Evolutionary conservation across 768 basidiomycete species (phyloP).

Genomic region (Melanogaster broomeanus): DNA sequence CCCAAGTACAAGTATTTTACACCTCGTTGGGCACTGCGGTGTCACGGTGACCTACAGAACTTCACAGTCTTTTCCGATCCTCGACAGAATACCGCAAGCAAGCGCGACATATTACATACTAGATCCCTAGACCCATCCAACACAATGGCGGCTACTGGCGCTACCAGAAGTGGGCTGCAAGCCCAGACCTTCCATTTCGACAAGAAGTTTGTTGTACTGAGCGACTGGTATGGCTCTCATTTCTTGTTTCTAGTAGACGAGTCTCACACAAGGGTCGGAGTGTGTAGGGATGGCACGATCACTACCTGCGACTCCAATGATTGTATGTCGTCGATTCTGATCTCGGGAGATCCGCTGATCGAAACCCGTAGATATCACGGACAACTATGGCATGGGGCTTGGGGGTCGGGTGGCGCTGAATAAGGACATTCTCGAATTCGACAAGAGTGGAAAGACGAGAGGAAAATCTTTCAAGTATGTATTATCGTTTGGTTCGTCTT

Average conservation of each 20-base stretch:
- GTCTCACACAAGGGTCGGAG: not conserved
- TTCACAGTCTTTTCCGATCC: no score
- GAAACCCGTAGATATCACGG: slow-evolving; percentile 68
- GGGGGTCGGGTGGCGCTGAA: slow-evolving; percentile 66
- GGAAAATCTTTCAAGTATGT: slow-evolving; percentile 47
- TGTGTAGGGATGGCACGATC: slow-evolving; percentile 85
- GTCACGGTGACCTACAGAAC: no score
- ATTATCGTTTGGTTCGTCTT: no score
- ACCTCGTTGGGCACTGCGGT: no score
- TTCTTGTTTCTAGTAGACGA: not conserved
- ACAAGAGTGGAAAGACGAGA: slow-evolving; percentile 18
- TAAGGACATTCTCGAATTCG: slow-evolving; percentile 64
- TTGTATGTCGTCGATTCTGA: slow-evolving; percentile 48
- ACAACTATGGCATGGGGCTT: slow-evolving; percentile 84
- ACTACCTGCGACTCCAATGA: slow-evolving; percentile 93
- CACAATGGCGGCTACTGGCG: slow-evolving; percentile 7
- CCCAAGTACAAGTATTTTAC: no score
- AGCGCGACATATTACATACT: not conserved
- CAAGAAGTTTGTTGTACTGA: slow-evolving; percentile 84
- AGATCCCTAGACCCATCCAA: not conserved
- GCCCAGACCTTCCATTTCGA: slow-evolving; percentile 40
- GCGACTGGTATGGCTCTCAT: slow-evolving; percentile 75
- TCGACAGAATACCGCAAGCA: no score
- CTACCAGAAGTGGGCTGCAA: not conserved
- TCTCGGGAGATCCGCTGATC: not conserved